Base-by-base conservation (phyloP, 129 eudicot species). In the Pseudognaphalium luteoalbum region DNA sequence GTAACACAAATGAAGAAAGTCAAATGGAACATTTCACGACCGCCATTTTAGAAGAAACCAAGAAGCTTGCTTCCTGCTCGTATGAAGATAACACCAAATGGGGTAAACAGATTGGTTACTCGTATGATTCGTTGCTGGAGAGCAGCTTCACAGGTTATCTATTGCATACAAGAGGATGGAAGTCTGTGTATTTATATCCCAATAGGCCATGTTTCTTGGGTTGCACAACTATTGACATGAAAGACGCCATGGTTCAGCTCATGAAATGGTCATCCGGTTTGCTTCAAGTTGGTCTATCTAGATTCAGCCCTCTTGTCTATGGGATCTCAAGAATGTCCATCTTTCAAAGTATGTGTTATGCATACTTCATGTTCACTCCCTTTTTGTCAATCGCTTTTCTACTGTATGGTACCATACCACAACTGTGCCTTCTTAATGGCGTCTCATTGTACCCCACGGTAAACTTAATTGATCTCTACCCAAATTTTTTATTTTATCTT, bases 61-160 rank as follows among this genome's bases (percentile, higher is more conserved):
- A 70, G 59, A 70, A 47, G 59, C 79, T 90, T 4, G 91, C 98
- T 37, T 81, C 96, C 4, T 93, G 96, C 74, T 70, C 85, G 30
- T 90, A 67, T 66, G 98, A 93, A 69, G 58, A 83, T 4, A 76
- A 85, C 80, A 89, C 94, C 5, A 70, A 73, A 86, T 92, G 98
- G 98, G 98, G 98, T 33, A 78, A 85, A 80, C 88, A 90, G 87
- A 81, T 93, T 28, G 97, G 98, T 64, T 93, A 83, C 83, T 88
- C 88, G 3, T 93, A 93, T 4, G 89, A 86, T 10, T 88, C 86
- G 20, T 68, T 93, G 78, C 30, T 90, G 70, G 98, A 93, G 76
- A 84, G 89, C 78, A 74, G 89, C 33, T 90, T 83, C 91, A 90
- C 92, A 2, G 97, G 98, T 7, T 90, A 83, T 75, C 50, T 85